Base-by-base conservation (phyloP, 495 filamentous ascomycete genomes). In the Penicillium pulvis region DNA sequence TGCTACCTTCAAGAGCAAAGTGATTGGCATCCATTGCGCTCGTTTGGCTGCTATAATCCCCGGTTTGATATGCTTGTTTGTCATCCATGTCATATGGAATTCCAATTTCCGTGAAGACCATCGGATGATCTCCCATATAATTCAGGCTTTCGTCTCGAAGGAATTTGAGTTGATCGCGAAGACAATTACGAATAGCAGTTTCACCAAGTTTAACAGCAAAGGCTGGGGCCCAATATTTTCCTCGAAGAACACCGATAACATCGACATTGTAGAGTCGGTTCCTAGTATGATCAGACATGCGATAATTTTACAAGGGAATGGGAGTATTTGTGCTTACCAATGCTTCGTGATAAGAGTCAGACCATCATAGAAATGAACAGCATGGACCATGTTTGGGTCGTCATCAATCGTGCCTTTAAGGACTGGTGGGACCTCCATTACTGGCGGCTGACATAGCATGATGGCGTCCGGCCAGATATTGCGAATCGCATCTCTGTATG, bases 21-120 rank as follows among this genome's bases (percentile, higher is more conserved):
- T 96, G 90, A 65, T 97, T 98, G 28, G 94, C 94, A 78, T 98
- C 94, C 89, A 98, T 92, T 19, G 94, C 95, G 11, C 89, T 87
- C 31, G 87, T 90, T 65, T 98, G 94, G 60, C 91, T 97, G 53
- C 90, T 87, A 67, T 95, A 99, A 65, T 99, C 89, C 4, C 94
- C 94, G n/a, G 92, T 96, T 69, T 90, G 89, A 72, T 99, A 99
- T 2, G 94, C 94, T 61, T 92, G 75, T 72, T 96, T 90, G 56
- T 95, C 85, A 66, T 99, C 93, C 94, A 99, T 99, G 71, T 99
- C 95, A 67, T 97, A 99, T 0, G 94, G 94, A 58, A 98, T 97
- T 24, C 94, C 94, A 63, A 97, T 97, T 66, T 99, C 94, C 1
- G 90, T 95, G 69, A 96, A 89, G 11, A 98, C 75, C 62, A 93